phyloP scores from a whole-genome alignment of 2,329 filamentous ascomycete species.

The Stemphylium lycopersici region DNA sequence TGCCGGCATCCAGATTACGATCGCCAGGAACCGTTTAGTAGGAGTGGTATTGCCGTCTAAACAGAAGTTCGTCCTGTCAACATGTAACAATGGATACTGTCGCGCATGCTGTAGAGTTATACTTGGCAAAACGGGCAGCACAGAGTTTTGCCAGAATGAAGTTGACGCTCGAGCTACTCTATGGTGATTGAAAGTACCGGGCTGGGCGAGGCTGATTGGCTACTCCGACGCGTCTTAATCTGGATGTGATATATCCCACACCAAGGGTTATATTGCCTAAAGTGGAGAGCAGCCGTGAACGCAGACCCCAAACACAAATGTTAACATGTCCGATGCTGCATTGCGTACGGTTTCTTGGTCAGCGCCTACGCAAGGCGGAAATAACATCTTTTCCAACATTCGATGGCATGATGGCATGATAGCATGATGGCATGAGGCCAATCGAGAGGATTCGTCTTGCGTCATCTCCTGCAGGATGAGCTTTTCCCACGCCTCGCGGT shows the following conservation, averaged over 20 bases:
- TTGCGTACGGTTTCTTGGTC: not conserved
- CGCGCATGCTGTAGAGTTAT: constrained; percentile 17
- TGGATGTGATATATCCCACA: constrained; percentile 26
- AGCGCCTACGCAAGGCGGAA: too few relatives aligned
- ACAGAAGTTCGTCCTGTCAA: constrained; percentile 10
- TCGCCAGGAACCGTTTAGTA: constrained; percentile 21
- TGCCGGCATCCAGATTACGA: constrained; percentile 7
- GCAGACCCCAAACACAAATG: not conserved
- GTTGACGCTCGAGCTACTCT: constrained; percentile 21
- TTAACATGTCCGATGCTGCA: not conserved
- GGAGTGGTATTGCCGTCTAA: constrained; percentile 5
- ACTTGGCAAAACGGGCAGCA: constrained; percentile 14
- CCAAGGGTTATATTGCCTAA: constrained; percentile 18
- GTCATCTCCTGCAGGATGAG: constrained; percentile 14
- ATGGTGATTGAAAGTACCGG: constrained; percentile 22
- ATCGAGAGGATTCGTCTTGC: not conserved
- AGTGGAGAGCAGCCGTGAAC: constrained; percentile 1
- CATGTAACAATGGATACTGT: constrained; percentile 2
- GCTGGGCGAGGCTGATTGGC: constrained; percentile 25
- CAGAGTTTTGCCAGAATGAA: constrained; percentile 13
- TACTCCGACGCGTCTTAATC: constrained; percentile 20
- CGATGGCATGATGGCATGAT: not conserved
- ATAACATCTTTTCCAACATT: too few relatives aligned
- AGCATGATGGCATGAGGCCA: not conserved
- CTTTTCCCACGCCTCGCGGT: constrained; percentile 1